Conservation (phyloP, 148 eudicot genomes). For the Rhododendron henanense region DNA sequence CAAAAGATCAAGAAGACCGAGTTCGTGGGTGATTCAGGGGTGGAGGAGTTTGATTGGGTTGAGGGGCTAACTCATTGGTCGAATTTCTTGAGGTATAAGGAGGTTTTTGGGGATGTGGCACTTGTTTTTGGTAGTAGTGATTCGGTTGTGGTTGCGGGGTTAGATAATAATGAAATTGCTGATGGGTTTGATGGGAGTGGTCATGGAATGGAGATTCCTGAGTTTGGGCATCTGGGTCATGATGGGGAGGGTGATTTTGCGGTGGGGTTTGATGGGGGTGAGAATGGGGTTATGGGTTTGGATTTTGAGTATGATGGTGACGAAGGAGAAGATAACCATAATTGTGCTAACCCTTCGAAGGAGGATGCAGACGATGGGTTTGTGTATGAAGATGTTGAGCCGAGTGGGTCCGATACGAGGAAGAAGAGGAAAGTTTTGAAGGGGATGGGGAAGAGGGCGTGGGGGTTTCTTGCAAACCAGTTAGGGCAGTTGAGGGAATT, state of each 20-base stretch:
- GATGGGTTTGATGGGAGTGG: slow-evolving; percentile 56
- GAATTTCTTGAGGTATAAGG: slow-evolving; percentile 78
- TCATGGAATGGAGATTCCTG: slow-evolving; percentile 49
- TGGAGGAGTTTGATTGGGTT: slow-evolving; percentile 77
- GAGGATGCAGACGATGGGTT: slow-evolving; percentile 61
- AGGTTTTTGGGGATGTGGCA: slow-evolving; percentile 83
- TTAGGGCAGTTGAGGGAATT: slow-evolving; percentile 59
- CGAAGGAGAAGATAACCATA: slow-evolving; percentile 55
- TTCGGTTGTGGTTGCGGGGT: slow-evolving; percentile 29
- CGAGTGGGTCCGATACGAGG: slow-evolving; percentile 54
- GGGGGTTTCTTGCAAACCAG: slow-evolving; percentile 63
- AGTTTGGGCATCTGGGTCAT: slow-evolving; percentile 59
- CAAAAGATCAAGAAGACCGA: slow-evolving; percentile 84
- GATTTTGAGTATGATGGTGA: slow-evolving; percentile 74
- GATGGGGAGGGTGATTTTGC: slow-evolving; percentile 60
- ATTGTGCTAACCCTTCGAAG: slow-evolving; percentile 41
- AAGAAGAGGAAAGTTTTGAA: slow-evolving; percentile 63
- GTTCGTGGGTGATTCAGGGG: slow-evolving; percentile 28
- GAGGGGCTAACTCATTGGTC: slow-evolving; percentile 85
- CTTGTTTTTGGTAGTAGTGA: slow-evolving; percentile 38
- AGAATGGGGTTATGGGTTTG: slow-evolving; percentile 69
- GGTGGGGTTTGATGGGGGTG: slow-evolving; percentile 62
- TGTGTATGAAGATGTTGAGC: slow-evolving; percentile 69
- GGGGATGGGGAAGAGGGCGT: slow-evolving; percentile 60
- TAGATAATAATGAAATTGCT: slow-evolving; percentile 39